A percentile compares a stretch with the other conserved stretches of the same genome.
These are phyloP conservation scores for Lasiosphaeria hispida DNA, from an alignment of 495 filamentous ascomycete species.

Conservation along the genomic window DNA sequence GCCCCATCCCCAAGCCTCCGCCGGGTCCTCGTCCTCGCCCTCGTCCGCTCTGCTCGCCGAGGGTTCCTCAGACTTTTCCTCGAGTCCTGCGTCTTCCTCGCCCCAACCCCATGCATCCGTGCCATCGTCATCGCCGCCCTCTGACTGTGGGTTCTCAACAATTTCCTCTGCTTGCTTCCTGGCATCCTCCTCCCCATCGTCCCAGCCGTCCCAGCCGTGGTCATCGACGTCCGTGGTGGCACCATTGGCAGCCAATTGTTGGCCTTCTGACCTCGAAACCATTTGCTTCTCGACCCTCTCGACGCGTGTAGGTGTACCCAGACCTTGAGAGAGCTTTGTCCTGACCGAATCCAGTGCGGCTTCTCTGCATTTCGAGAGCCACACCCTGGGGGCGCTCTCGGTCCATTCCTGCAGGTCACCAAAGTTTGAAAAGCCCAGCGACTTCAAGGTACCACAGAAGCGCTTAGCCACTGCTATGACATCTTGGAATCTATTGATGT, in stretches of 20 bases:
- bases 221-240: constrained; percentile 43
- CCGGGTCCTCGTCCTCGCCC: constrained; percentile 52
- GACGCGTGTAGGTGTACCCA: constrained; percentile 61
- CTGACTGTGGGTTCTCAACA: not conserved
- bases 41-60: constrained; percentile 20
- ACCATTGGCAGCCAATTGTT: constrained; percentile 56
- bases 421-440: constrained; percentile 64
- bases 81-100: constrained; percentile 45
- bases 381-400: constrained; percentile 70
- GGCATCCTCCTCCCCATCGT: constrained; percentile 49
- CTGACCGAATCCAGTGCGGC: constrained; percentile 71
- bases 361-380: constrained; percentile 83
- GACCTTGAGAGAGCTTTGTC: constrained; percentile 57
- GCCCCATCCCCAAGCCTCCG: constrained; percentile 73
- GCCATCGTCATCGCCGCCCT: constrained; percentile 45
- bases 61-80: constrained; percentile 16
- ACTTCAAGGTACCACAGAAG: constrained; percentile 62
- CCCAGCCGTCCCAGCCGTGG: constrained; percentile 80
- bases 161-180: constrained; percentile 20
- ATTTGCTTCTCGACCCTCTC: constrained; percentile 83
- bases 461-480: constrained; percentile 57
- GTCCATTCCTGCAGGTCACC: constrained; percentile 76
- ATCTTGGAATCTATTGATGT: constrained; percentile 65
- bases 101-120: constrained; percentile 62
- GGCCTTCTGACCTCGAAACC: constrained; percentile 63